Evolutionary conservation across 2,329 filamentous ascomycete species (phyloP).

Genomic region (Aspergillus fumigatus): DNA sequence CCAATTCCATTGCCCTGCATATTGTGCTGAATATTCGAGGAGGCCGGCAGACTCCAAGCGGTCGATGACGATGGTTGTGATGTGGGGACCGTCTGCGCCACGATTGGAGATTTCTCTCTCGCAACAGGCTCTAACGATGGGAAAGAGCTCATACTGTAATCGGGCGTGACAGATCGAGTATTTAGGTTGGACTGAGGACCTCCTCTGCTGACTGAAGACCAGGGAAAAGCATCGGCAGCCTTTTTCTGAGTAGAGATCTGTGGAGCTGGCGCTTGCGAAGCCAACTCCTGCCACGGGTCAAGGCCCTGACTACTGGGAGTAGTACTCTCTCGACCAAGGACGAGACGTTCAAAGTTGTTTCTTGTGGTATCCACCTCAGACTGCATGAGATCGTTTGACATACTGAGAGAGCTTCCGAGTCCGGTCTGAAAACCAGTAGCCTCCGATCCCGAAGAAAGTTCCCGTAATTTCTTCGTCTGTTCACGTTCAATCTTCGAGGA

Average conservation of each 20-base stretch:
- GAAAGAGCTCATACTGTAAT: slow-evolving; percentile 46
- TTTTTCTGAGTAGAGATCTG: slow-evolving; percentile 19
- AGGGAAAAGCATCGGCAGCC: slow-evolving; percentile 35
- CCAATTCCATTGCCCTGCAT: slow-evolving; percentile 8
- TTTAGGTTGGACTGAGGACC: slow-evolving; percentile 19
- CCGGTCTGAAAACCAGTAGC: slow-evolving; percentile 38
- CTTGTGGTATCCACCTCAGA: slow-evolving; percentile 52
- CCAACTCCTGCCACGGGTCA: slow-evolving; percentile 30
- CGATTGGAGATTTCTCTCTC: slow-evolving; percentile 27
- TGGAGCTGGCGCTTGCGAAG: slow-evolving; percentile 25
- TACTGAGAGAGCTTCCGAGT: slow-evolving; percentile 22
- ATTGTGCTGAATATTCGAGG: slow-evolving; percentile 13
- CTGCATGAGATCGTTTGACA: slow-evolving; percentile 26
- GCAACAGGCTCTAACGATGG: slow-evolving; percentile 43
- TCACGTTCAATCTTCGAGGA: slow-evolving; percentile 81
- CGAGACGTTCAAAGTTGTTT: slow-evolving; percentile 81
- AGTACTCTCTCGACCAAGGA: slow-evolving; percentile 63
- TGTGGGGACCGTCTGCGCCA: slow-evolving; percentile 20
- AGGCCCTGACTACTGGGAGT: slow-evolving; percentile 31
- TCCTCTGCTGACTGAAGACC: slow-evolving; percentile 34
- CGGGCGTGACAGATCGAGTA: slow-evolving; percentile 49
- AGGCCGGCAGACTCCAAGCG: slow-evolving; percentile 14
- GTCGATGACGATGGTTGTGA: slow-evolving; percentile 28
- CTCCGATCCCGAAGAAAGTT: slow-evolving; percentile 63
- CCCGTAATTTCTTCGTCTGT: slow-evolving; percentile 81